These are phyloP conservation scores for Sarocladiaceae sp. DNA, from an alignment of 2,329 filamentous ascomycete species.

Conservation along the genomic window DNA sequence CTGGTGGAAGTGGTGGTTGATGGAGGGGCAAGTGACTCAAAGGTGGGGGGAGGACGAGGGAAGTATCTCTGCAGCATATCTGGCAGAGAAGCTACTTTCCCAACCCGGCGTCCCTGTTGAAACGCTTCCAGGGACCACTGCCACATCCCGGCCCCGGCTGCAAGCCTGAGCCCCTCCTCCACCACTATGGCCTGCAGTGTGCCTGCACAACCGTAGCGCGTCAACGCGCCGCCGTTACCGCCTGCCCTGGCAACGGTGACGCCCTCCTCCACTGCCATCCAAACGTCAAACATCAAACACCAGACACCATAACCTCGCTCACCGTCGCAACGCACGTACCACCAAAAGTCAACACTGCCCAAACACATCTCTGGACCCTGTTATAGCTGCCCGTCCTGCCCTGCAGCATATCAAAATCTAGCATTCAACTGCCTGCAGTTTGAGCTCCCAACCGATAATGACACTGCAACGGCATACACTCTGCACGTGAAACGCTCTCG, in stretches of 20 bases:
- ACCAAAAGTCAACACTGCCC: not conserved
- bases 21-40: slow-evolving; percentile 9
- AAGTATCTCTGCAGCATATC: not conserved
- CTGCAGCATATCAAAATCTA: no score
- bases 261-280: no score
- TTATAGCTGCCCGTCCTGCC: no score
- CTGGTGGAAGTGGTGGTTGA: slow-evolving; percentile 6
- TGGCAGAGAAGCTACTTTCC: not conserved
- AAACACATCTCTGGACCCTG: not conserved
- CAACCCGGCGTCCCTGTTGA: not conserved
- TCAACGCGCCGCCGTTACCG: not conserved
- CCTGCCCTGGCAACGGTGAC: slow-evolving; percentile 4
- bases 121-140: not conserved
- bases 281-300: slow-evolving; percentile 8
- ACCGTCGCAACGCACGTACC: not conserved
- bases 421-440: no score
- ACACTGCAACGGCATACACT: no score
- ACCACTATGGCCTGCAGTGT: no score
- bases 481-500: no score
- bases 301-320: not conserved
- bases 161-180: not conserved
- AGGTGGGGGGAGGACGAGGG: not conserved
- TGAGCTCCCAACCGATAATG: no score
- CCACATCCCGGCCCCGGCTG: not conserved
- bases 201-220: not conserved